Evolutionary conservation across 2,329 filamentous ascomycete species (phyloP).

Genomic region (Graphilbum ipis-grandicollis): DNA sequence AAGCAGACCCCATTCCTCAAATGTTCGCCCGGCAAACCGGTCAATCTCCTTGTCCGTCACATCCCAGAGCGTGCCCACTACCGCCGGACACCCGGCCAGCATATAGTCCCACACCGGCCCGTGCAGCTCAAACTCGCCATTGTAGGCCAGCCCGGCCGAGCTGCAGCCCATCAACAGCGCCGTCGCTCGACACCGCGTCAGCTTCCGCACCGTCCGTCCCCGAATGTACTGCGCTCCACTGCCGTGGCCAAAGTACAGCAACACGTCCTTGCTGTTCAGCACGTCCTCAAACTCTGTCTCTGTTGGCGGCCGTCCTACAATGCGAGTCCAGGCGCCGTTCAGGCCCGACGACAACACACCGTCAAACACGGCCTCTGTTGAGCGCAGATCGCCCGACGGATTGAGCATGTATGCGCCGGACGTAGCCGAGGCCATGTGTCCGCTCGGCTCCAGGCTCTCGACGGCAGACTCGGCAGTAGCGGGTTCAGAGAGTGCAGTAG

Average conservation of each 20-base stretch:
- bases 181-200: conserved; percentile 54
- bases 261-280: conserved; percentile 48
- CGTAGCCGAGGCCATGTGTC: conserved; percentile 34
- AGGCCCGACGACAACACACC: conserved; percentile 42
- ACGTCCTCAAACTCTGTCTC: conserved; percentile 61
- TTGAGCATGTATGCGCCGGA: conserved; percentile 73
- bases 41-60: conserved; percentile 97
- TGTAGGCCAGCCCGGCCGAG: conserved; percentile 63
- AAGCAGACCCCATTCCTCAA: conserved; percentile 76
- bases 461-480: no score
- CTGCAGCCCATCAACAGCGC: conserved; percentile 90
- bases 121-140: conserved; percentile 77
- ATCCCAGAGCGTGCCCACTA: conserved; percentile 92
- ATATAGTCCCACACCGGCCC: conserved; percentile 87
- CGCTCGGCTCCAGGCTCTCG: no score
- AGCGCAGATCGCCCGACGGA: conserved; percentile 65
- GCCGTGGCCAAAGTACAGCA: conserved; percentile 94
- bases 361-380: conserved; percentile 62
- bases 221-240: conserved; percentile 90
- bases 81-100: conserved; percentile 67
- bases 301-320: conserved; percentile 50
- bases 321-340: conserved; percentile 49
- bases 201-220: conserved; percentile 60
- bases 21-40: conserved; percentile 61
- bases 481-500: no score